Evolutionary conservation across 805 yeast genomes (phyloP).

Genomic region (Henningerozyma blattae): DNA sequence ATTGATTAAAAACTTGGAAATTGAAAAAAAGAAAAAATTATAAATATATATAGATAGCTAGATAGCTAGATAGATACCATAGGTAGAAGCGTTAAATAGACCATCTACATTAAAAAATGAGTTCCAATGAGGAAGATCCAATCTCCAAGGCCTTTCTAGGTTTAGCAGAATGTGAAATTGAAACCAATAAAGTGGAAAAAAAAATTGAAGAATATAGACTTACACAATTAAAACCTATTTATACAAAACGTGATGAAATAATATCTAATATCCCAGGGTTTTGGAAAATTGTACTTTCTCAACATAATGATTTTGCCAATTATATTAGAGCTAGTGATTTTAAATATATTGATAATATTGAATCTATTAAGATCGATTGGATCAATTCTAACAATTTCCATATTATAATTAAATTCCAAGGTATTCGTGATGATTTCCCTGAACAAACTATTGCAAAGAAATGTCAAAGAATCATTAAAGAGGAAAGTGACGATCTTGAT

Average conservation of each 20-base stretch:
- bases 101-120: too few relatives aligned
- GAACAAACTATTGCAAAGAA: slow-evolving; percentile 48
- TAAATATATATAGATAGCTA: too few relatives aligned
- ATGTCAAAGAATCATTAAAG: slow-evolving; percentile 30
- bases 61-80: too few relatives aligned
- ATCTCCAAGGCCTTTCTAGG: slow-evolving; percentile 15
- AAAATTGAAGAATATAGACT: slow-evolving; percentile 45
- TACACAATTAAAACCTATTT: slow-evolving; percentile 43
- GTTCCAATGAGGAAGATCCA: neutral
- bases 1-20: too few relatives aligned
- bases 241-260: slow-evolving; percentile 41
- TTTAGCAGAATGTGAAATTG: slow-evolving; percentile 46
- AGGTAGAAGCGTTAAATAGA: too few relatives aligned
- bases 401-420: slow-evolving; percentile 44
- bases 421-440: slow-evolving; percentile 35
- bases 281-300: slow-evolving; percentile 81
- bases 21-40: too few relatives aligned
- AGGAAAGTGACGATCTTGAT: slow-evolving; percentile 8
- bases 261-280: slow-evolving; percentile 52
- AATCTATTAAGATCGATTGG: slow-evolving; percentile 51
- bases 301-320: slow-evolving; percentile 76
- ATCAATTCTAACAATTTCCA: slow-evolving; percentile 43
- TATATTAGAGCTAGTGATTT: slow-evolving; percentile 66
- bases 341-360: slow-evolving; percentile 56
- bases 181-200: slow-evolving; percentile 47